Conservation (phyloP, 352 stramenopile species). For the Globisporangium carolinianum region DNA sequence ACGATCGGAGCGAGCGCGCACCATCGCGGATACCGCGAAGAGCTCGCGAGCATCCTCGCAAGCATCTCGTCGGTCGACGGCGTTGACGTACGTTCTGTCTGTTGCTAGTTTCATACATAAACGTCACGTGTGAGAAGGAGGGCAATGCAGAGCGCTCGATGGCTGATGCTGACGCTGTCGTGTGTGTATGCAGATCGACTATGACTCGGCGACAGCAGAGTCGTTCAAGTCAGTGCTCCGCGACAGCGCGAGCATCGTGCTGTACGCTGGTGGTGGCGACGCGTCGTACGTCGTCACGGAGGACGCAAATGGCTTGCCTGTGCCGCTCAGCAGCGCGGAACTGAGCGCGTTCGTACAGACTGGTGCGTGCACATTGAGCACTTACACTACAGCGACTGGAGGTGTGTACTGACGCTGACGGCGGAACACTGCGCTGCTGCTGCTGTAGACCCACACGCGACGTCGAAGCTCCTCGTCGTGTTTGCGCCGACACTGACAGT, state of each 20-base stretch:
- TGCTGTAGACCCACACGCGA: no score
- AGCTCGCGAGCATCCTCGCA: constrained; percentile 41
- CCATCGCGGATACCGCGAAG: constrained; percentile 31
- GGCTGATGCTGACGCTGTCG: background rate
- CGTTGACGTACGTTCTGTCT: constrained; percentile 27
- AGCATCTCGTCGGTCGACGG: constrained; percentile 29
- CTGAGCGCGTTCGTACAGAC: constrained; percentile 19
- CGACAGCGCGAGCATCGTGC: constrained; percentile 24
- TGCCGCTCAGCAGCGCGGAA: constrained; percentile 21
- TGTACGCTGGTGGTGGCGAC: constrained; percentile 35
- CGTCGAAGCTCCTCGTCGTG: background rate
- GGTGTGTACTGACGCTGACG: no score
- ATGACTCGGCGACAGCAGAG: constrained; percentile 22
- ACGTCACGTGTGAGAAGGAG: background rate
- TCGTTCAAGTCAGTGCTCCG: constrained; percentile 25
- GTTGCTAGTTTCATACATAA: background rate
- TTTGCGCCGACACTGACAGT: background rate
- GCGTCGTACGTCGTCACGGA: constrained; percentile 28
- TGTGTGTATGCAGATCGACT: constrained; percentile 19
- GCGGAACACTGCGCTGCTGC: no score
- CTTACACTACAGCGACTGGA: no score
- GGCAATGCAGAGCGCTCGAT: background rate
- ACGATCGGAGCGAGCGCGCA: constrained; percentile 5
- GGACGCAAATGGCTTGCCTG: constrained; percentile 23
- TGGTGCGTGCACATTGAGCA: constrained; percentile 12